Base-by-base conservation (phyloP, 192 early-diverging fungal genomes). In the Phycomyces nitens region DNA sequence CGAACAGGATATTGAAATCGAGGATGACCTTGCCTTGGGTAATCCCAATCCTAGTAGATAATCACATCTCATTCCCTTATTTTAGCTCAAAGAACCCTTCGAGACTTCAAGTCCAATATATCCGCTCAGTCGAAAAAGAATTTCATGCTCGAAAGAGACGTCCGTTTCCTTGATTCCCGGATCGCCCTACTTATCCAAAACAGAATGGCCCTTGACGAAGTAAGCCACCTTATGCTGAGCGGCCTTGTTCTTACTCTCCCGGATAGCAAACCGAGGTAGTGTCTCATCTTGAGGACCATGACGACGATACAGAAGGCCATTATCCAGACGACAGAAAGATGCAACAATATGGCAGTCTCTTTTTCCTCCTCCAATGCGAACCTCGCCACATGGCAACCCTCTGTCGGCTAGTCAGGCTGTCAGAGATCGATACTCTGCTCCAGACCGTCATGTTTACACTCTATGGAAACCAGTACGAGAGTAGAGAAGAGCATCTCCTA, bases 391-490 rank as follows among this genome's bases (percentile, higher is more conserved):
- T 97, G 57, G 93, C 94, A 10, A 81, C 81, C 41, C 79, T 97
- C 52, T 85, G 90, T 24, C 85, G 91, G 23, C 64, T 92, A 56
- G 91, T 94, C 34, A 90, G 84, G 21, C 79, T 95, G 39, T 80
- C 87, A 53, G 93, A 97, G 72, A 94, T 97, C 56, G 94, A 97
- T 63, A 88, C 89, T 0, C 80, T 96, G 44, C 75, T 97, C 55
- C 93, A 95, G 68, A 94, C 90, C 0, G 91, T 96, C 66, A 96
- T 97, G 93, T 95, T 95, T 62, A 94, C 94, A 1, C 69, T 97
- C 53, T 97, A 92, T 58, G 93, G 93, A 49, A 95, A 96, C 74
- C 94, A 96, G 77, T 96, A 93, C 76, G 94, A 97, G 70, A 87
- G 89, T 44, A 87, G 93, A 55, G 94, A 97, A 80, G 95, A 97